Evolutionary conservation across 2,329 filamentous ascomycete species (phyloP).

Genomic region (Aspergillus puulaauensis): DNA sequence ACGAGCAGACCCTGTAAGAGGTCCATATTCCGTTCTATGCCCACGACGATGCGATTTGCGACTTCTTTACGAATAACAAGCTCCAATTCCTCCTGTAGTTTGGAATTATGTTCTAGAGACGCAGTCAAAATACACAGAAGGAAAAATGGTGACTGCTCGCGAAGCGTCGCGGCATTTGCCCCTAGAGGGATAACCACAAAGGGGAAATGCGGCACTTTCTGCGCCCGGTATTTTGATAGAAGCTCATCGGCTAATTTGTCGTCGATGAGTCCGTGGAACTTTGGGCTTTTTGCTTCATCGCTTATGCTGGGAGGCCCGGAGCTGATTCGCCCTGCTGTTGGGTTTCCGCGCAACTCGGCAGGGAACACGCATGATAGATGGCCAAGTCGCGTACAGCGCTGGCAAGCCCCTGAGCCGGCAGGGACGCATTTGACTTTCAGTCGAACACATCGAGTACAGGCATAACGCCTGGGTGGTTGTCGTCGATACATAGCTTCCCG

Average conservation of each 20-base stretch:
- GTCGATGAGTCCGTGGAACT: background rate
- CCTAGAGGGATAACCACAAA: conserved; percentile 9
- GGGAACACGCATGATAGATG: conserved; percentile 7
- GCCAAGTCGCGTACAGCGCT: conserved; percentile 13
- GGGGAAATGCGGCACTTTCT: conserved; percentile 14
- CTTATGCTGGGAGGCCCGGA: background rate
- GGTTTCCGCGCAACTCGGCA: background rate
- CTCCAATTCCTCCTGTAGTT: conserved; percentile 6
- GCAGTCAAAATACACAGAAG: conserved; percentile 7
- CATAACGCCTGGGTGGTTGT: conserved; percentile 6
- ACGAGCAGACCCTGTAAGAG: conserved; percentile 12
- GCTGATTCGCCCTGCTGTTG: background rate
- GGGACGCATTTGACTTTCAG: conserved; percentile 12
- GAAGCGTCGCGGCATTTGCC: background rate
- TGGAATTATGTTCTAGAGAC: background rate
- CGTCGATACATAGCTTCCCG: conserved; percentile 5
- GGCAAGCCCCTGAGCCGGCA: conserved; percentile 1
- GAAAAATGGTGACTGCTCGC: conserved; percentile 8
- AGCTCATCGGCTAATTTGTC: background rate
- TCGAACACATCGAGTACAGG: conserved; percentile 11
- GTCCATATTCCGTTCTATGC: conserved; percentile 12
- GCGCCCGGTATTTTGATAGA: conserved; percentile 4
- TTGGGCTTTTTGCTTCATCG: background rate
- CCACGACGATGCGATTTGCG: conserved; percentile 2
- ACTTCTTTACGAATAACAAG: background rate